These are phyloP conservation scores for Fusarium anguioides DNA, from an alignment of 2,329 filamentous ascomycete genomes.

Conservation along the genomic window DNA sequence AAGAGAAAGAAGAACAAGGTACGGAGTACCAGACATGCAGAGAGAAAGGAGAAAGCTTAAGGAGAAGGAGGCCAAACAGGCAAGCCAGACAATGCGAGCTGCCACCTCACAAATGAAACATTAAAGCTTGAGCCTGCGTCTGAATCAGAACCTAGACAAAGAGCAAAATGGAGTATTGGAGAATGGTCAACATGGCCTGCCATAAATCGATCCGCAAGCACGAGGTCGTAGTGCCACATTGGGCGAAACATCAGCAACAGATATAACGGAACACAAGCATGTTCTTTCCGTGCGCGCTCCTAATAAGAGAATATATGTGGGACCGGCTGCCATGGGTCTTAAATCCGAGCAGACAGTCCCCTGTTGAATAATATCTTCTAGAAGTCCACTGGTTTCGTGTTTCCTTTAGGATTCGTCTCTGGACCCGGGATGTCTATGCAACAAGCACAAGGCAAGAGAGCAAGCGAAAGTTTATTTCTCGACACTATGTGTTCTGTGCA, in stretches of 20 bases:
- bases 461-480: background rate
- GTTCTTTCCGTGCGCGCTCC: background rate
- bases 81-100: background rate
- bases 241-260: background rate
- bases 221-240: conserved; percentile 1
- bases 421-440: conserved; percentile 2
- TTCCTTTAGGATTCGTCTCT: background rate
- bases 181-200: background rate
- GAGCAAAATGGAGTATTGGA: background rate
- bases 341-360: conserved; percentile 14
- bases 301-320: conserved; percentile 27
- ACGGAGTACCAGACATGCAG: background rate
- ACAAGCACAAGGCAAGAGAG: background rate
- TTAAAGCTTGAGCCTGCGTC: background rate
- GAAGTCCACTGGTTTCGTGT: conserved; percentile 20
- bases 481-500: background rate
- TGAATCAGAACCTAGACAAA: background rate
- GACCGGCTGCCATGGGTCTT: conserved; percentile 8
- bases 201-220: background rate
- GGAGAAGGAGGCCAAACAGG: background rate
- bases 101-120: background rate
- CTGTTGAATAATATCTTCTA: conserved; percentile 27
- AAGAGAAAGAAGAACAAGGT: conserved; percentile 8
- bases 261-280: conserved; percentile 16
- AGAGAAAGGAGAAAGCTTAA: conserved; percentile 9